Evolutionary conservation across 441 rosid genomes (phyloP).

Genomic region (Viola pubescens): DNA sequence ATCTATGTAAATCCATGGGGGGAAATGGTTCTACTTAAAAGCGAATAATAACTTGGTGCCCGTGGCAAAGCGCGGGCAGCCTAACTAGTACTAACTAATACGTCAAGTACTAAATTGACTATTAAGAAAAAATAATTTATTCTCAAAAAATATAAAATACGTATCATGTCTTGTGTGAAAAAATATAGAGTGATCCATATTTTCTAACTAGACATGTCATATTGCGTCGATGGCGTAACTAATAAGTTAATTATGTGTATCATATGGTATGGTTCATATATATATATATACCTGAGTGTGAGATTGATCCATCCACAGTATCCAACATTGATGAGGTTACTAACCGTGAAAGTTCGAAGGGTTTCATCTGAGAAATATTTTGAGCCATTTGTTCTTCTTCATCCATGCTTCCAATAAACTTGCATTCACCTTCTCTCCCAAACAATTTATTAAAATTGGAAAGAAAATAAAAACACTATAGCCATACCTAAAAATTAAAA

Average conservation of each 20-base stretch:
- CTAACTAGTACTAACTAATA: too few species aligned
- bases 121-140: background rate
- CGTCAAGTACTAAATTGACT: background rate
- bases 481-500: too few species aligned
- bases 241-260: background rate
- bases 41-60: too few species aligned
- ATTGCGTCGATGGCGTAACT: too few species aligned
- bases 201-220: too few species aligned
- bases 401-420: conserved; percentile 61
- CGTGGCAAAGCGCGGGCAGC: too few species aligned
- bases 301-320: conserved; percentile 76
- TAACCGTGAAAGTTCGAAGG: conserved; percentile 64
- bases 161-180: background rate
- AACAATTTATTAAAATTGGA: too few species aligned
- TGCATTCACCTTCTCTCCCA: conserved; percentile 57
- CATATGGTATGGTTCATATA: background rate
- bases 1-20: too few species aligned
- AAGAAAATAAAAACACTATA: too few species aligned
- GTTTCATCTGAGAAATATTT: conserved; percentile 57
- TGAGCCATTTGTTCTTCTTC: conserved; percentile 39
- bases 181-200: background rate
- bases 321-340: conserved; percentile 69
- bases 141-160: too few species aligned
- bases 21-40: too few species aligned
- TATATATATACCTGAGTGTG: conserved; percentile 45